phyloP scores from a whole-genome alignment of 306 rosid genomes.

The Prunus campanulata region DNA sequence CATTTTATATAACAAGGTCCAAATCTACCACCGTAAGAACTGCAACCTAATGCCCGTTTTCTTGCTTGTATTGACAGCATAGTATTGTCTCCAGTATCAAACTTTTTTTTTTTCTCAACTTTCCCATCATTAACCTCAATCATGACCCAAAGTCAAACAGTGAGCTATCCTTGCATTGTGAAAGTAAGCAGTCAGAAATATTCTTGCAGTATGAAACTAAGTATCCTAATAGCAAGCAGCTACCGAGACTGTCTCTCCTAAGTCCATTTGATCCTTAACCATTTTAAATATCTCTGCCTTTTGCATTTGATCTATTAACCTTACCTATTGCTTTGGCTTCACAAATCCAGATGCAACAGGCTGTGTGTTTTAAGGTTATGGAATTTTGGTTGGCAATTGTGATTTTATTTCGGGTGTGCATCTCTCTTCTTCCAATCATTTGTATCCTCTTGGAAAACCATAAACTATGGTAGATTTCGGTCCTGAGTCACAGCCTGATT shows the following conservation, averaged over 20 bases:
- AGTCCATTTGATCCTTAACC: neutral
- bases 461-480: neutral
- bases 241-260: neutral
- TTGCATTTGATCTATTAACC: neutral
- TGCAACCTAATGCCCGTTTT: neutral
- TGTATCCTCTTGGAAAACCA: neutral
- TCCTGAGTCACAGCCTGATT: neutral
- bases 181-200: too few relatives aligned
- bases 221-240: too few relatives aligned
- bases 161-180: too few relatives aligned
- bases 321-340: neutral
- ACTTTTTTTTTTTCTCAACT: too few relatives aligned
- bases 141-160: too few relatives aligned
- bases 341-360: neutral
- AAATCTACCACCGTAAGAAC: neutral
- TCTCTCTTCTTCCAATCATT: neutral
- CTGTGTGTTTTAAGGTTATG: neutral
- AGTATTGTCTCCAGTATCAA: too few relatives aligned
- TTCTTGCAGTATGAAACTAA: too few relatives aligned
- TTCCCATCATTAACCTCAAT: too few relatives aligned
- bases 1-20: neutral
- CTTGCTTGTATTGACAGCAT: too few relatives aligned
- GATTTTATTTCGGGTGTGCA: neutral
- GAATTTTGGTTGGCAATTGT: neutral
- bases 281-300: too few relatives aligned